Evolutionary conservation across 352 stramenopile species (phyloP).

Genomic region (Globisporangium nodosum): DNA sequence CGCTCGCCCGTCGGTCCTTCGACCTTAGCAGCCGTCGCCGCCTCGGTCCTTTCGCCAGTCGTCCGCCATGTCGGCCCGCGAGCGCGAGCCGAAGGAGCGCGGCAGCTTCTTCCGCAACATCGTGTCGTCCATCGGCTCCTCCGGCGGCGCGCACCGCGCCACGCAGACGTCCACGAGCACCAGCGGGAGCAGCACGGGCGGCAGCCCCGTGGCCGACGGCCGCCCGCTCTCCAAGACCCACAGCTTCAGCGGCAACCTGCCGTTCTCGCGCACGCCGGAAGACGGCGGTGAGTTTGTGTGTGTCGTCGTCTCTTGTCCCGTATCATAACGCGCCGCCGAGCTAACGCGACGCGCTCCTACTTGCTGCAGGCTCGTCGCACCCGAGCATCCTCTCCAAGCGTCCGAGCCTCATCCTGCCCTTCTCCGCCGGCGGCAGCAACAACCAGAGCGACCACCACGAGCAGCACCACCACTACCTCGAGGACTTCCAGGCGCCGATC

Average conservation of each 20-base stretch:
- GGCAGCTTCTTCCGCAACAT: conserved; percentile 56
- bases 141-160: conserved; percentile 19
- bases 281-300: conserved; percentile 11
- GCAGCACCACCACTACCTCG: conserved; percentile 37
- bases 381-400: conserved; percentile 64
- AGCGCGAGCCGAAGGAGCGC: conserved; percentile 23
- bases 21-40: too few species aligned
- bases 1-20: too few species aligned
- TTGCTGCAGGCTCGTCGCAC: conserved; percentile 11
- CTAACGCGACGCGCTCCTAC: background rate
- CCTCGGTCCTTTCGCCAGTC: background rate
- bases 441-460: conserved; percentile 12
- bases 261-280: conserved; percentile 46
- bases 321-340: background rate
- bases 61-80: conserved; percentile 27
- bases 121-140: conserved; percentile 53
- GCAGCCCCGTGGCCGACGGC: conserved; percentile 19
- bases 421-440: conserved; percentile 15
- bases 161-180: conserved; percentile 28
- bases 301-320: background rate
- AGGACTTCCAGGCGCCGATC: conserved; percentile 78
- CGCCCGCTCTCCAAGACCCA: conserved; percentile 47
- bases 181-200: conserved; percentile 17
- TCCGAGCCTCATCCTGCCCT: conserved; percentile 72
- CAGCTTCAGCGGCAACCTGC: conserved; percentile 67